These are phyloP conservation scores for Smittium culicis DNA, from an alignment of 371 early-diverging fungal genomes.

Conservation along the genomic window DNA sequence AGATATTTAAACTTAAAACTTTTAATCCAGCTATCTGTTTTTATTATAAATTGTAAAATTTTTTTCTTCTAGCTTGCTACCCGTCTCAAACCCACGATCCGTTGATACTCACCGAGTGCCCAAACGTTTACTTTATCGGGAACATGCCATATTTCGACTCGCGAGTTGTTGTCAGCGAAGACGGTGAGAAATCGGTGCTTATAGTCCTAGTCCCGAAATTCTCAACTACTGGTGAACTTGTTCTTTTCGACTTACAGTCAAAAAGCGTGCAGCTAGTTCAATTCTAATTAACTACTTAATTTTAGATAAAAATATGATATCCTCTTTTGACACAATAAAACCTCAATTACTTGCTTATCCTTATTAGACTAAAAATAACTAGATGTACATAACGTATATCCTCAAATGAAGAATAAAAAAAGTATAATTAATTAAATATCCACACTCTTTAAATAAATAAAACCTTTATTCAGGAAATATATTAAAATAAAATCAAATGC, in stretches of 20 bases:
- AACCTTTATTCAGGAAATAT: no score
- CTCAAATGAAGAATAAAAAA: no score
- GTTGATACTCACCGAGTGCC: conserved; percentile 52
- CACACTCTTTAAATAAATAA: no score
- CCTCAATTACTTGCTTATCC: no score
- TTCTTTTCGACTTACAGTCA: conserved; percentile 22
- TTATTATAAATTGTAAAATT: background rate
- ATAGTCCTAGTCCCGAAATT: conserved; percentile 22
- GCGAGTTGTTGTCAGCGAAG: background rate
- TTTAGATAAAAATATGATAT: no score
- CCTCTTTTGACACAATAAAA: no score
- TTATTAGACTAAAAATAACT: no score
- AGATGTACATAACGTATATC: no score
- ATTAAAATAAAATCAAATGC: no score
- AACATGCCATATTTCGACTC: conserved; percentile 44
- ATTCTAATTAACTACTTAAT: no score
- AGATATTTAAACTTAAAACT: no score
- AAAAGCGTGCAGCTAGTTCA: conserved; percentile 16
- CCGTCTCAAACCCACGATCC: conserved; percentile 77
- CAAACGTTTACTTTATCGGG: conserved; percentile 80
- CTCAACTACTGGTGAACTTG: conserved; percentile 10
- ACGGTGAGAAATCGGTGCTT: conserved; percentile 14
- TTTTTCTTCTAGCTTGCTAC: conserved; percentile 41
- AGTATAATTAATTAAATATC: no score
- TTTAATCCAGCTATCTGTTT: background rate